A percentile compares a stretch with the other conserved stretches of the same genome.
phyloP scores from a whole-genome alignment of 371 early-diverging fungal genomes.

The Catenaria anguillulae region DNA sequence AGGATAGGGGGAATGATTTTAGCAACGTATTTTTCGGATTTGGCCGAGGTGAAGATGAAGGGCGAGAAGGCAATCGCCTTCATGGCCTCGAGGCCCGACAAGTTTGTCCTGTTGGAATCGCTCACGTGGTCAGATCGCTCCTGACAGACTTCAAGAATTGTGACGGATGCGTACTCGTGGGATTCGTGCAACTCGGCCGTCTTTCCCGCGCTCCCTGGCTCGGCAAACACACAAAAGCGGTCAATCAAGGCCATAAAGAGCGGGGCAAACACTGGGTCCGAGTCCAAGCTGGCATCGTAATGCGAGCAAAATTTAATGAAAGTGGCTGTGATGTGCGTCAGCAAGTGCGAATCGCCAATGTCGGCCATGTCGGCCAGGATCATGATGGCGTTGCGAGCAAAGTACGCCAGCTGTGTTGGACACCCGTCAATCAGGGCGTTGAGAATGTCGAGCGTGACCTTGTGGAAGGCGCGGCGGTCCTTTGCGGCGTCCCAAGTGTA shows the following conservation, averaged over 20 bases:
- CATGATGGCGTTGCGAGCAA: background rate
- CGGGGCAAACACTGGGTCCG: background rate
- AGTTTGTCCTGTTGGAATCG: background rate
- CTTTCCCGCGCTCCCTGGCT: background rate
- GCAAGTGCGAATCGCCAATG: background rate
- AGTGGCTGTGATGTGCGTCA: background rate
- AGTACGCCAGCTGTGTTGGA: background rate
- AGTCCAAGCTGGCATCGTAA: background rate
- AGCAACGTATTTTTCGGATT: background rate
- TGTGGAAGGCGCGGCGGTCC: background rate
- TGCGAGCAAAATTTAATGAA: slow-evolving; percentile 4
- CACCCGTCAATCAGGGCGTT: slow-evolving; percentile 5
- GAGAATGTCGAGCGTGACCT: background rate
- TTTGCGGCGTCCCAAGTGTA: slow-evolving; percentile 23
- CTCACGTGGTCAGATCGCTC: too few relatives aligned
- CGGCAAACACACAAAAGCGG: background rate
- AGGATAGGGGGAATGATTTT: slow-evolving; percentile 1
- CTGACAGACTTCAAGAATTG: too few relatives aligned
- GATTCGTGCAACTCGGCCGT: background rate
- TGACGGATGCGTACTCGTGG: background rate
- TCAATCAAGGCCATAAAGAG: background rate
- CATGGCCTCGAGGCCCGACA: slow-evolving; percentile 4
- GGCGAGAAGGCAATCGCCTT: slow-evolving; percentile 6
- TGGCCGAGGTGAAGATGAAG: slow-evolving; percentile 2
- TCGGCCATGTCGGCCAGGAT: background rate